Evolutionary conservation across 495 filamentous ascomycete genomes (phyloP).

Genomic region (Hyphodiscus hymeniophilus): DNA sequence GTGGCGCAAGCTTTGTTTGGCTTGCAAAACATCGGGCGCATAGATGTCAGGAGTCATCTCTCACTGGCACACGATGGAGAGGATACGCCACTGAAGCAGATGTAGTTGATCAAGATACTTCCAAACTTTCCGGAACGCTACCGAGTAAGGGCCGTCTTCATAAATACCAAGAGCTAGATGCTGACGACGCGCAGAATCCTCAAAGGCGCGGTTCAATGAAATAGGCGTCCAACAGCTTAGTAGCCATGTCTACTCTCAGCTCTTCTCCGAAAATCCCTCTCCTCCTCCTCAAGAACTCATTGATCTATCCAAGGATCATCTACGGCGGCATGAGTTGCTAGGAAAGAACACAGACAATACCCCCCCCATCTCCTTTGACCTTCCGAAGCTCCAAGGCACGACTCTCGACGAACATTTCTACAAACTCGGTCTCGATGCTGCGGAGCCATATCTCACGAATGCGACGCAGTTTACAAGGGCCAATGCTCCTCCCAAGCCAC

Average conservation of each 20-base stretch:
- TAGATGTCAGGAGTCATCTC: conserved; percentile 8
- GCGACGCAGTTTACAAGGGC: conserved; percentile 64
- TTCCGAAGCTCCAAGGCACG: conserved; percentile 69
- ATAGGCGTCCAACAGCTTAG: conserved; percentile 93
- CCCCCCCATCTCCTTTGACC: conserved; percentile 73
- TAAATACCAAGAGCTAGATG: background rate
- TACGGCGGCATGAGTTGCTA: conserved; percentile 78
- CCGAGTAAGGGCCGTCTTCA: conserved; percentile 25
- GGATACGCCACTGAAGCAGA: conserved; percentile 14
- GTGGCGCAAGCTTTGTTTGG: conserved; percentile 17
- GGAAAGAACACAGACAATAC: conserved; percentile 77
- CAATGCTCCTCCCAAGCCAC: conserved; percentile 64
- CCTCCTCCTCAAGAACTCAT: conserved; percentile 62
- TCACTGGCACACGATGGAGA: conserved; percentile 13
- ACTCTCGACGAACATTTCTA: conserved; percentile 93
- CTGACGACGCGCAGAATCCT: conserved; percentile 10
- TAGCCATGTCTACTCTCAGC: conserved; percentile 68
- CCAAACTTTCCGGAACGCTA: conserved; percentile 11
- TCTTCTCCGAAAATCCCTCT: conserved; percentile 57
- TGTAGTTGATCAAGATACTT: background rate
- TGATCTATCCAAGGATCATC: conserved; percentile 69
- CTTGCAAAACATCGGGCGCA: conserved; percentile 22
- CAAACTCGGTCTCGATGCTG: conserved; percentile 78
- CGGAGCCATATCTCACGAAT: conserved; percentile 73
- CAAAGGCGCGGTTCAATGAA: conserved; percentile 66